Base-by-base conservation (phyloP, 2,329 filamentous ascomycete genomes). In the Blumeriella jaapii region DNA sequence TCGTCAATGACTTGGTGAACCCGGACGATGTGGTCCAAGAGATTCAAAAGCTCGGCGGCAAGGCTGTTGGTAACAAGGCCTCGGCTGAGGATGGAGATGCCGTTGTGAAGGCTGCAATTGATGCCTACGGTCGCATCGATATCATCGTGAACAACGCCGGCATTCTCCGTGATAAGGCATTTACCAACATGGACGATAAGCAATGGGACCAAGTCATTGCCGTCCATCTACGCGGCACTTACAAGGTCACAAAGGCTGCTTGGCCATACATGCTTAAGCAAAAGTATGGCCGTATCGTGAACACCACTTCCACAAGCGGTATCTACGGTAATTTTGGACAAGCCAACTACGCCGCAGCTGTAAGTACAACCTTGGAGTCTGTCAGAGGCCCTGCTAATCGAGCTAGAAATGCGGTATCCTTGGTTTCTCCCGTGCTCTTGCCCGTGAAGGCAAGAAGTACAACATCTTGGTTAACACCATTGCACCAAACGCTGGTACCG, bases 261-360 rank as follows among this genome's bases (percentile, higher is more conserved):
- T 98, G 89, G 86, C 91, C 91, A 32, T 82, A 93, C 62, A 83
- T 98, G 69, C 70, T 96, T 34, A 94, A 95, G 72, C 91, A 98
- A 62, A 96, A 95, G 70, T 98, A 95, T 55, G 91, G 91, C 49
- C 85, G 91, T 54, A 77, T 98, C 42, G 70, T 98, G 55, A 98
- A 98, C 71, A 98, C 91, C 30, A 91, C 91, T 25, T 93, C 85
- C 22, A 96, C 91, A 31, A 93, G 82, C 52, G 91, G 91, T 62
- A 93, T 98, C 61, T 98, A 98, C 59, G 91, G 91, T 51, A 98
- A 95, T 72, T 98, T 98, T 59, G 91, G 91, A 45, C 91, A 98
- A 64, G 84, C 89, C 54, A 98, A 98, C 71, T 98, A 98, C 61
- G 74, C 91, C 44, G 84, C 89, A 40, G 83, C 83, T 39, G 78